Evolutionary conservation across 2,329 filamentous ascomycete genomes (phyloP), one percentile per base, ranked within the genome.

Genomic region (Neonectria punicea): DNA sequence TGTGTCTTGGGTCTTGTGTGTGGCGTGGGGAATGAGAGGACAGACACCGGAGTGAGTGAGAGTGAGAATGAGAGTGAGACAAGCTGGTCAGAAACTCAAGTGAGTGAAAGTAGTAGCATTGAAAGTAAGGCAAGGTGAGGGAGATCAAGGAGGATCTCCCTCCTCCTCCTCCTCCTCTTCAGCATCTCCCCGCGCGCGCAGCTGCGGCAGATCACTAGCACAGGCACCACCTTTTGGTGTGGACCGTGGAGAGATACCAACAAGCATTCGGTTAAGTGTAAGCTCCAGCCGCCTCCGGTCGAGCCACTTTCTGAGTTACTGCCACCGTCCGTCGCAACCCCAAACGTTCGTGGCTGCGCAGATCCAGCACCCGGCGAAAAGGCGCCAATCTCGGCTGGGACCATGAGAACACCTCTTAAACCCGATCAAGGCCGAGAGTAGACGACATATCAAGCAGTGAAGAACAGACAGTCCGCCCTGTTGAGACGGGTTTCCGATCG

Each of bases 381-480:
- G 22, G 53, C 56, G 44, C 62, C 54, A 67, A 58, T 61, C 61
- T 71, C 67, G 70, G 69, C 70, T 56, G 55, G 20, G 53, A 6
- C 25, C n/a, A 11, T 6, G 10, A n/a, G n/a, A 22, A 10, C 22
- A 7, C 61, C 56, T 55, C 28, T 22, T 53, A 46, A 44, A 50
- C 36, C 47, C 32, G 61, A 54, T 4, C 50, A 51, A 51, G 51
- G 58, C 51, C 50, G 58, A n/a, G 14, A 36, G n/a, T 34, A 18
- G n/a, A 14, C n/a, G 18, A 18, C 25, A 30, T 6, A n/a, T 25
- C 51, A 30, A 20, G 3, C 25, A 25, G 25, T 13, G 8, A 20
- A 43, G 8, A 18, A 16, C 11, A 13, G 43, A 20, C 25, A 10
- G 50, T 22, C 20, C 18, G 44, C n/a, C 34, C 22, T 28, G 50